Conservation (phyloP, 306 rosid species). For the Lathyrus sativus region DNA sequence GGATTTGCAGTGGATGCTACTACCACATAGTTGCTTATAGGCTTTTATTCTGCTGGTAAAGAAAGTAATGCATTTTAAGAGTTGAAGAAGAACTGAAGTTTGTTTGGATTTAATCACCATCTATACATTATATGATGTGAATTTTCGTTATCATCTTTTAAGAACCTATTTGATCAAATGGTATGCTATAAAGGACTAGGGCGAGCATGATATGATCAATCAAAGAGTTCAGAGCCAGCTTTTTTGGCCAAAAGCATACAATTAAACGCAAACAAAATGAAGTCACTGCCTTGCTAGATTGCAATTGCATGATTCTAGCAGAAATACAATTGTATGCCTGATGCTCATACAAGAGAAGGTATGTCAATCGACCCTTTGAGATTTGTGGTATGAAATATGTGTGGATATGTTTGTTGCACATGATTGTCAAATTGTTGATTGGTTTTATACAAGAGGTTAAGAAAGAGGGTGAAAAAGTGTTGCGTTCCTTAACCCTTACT, state of each 20-base stretch:
- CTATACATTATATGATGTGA: background rate
- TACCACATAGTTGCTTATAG: constrained; percentile 34
- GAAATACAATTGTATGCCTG: constrained; percentile 33
- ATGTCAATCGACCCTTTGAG: too few species aligned
- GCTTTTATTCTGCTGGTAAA: constrained; percentile 4
- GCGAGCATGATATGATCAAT: background rate
- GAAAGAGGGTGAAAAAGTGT: too few species aligned
- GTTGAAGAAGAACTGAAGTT: constrained; percentile 23
- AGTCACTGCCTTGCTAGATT: constrained; percentile 3
- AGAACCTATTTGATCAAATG: background rate
- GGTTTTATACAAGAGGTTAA: too few species aligned
- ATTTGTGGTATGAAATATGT: background rate
- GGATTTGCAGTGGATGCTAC: constrained; percentile 34
- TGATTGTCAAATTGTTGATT: too few species aligned
- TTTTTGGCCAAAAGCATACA: background rate
- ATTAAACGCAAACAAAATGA: background rate
- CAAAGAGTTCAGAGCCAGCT: background rate
- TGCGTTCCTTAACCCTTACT: too few species aligned
- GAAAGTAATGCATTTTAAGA: constrained; percentile 35
- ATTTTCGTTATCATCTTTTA: background rate
- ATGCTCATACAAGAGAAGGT: constrained; percentile 55
- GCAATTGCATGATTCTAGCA: constrained; percentile 1
- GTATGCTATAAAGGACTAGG: background rate
- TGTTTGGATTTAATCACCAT: constrained; percentile 1
- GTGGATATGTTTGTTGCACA: constrained; percentile 35